Evolutionary conservation across 345 rosid genomes (phyloP), one percentile per base, ranked within the genome.

Genomic region (Viola odorata): DNA sequence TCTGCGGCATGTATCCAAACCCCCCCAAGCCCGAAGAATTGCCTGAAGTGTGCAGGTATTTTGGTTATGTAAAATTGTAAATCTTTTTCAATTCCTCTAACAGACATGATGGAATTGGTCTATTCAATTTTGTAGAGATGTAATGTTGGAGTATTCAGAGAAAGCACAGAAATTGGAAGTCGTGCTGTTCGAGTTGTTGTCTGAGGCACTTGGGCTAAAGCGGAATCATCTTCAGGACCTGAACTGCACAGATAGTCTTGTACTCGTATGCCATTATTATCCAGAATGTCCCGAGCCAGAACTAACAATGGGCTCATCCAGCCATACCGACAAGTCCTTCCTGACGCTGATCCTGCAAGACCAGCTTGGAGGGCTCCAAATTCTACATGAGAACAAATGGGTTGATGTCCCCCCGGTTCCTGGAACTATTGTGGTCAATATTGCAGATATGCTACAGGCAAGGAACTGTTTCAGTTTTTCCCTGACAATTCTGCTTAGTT

Each of bases 261-360:
- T 13, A 1, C 4, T 69, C 37, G 0, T 55, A 0, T 53, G 79
- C 45, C 77, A 76, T 50, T 78, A 73, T 58, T 81, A 78, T 16
- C 80, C 85, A 7, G 53, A 80, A n/a, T 81, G 85, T 45, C 84
- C 82, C 0, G 54, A 81, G 12, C 84, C 80, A 5, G 77, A 72
- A 13, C 15, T 71, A 17, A 69, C 81, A 5, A 8, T 71, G 37
- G 82, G 82, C n/a, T 36, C 50, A 3, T 55, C 32, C 56, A 70
- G 52, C 9, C 84, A 80, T 51, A 12, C 79, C 0, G 80, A 77
- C 54, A 51, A 16, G 7, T 41, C 47, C 23, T 77, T 70, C 54
- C 23, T 77, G 8, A 73, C 78, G 1, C 37, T 80, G 36, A 73
- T 80, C 40, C 70, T 69, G 7, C 79, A 80, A 65, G 78, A 73